Conservation (phyloP, 2,329 filamentous ascomycete genomes). For the Fusarium hostae region DNA sequence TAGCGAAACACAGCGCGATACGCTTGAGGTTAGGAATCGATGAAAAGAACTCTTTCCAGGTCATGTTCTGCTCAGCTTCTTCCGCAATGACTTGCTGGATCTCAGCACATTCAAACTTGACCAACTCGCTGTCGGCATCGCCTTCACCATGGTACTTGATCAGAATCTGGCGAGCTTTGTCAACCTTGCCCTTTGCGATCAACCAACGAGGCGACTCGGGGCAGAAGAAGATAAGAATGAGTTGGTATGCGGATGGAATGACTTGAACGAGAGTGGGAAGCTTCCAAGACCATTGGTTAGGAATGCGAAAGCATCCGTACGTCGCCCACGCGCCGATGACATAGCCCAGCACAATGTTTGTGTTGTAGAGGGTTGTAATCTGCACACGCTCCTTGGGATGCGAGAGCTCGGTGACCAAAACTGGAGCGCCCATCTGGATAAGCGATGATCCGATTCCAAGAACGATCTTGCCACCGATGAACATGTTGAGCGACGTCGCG, state of each 20-base stretch:
- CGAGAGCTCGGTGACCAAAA: conserved; percentile 56
- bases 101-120: conserved; percentile 60
- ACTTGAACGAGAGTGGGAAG: conserved; percentile 63
- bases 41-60: conserved; percentile 56
- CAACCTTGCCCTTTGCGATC: conserved; percentile 60
- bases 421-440: conserved; percentile 56
- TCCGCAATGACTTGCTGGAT: conserved; percentile 60
- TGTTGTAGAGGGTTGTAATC: conserved; percentile 40
- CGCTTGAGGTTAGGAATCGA: conserved; percentile 54
- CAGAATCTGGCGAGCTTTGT: conserved; percentile 62
- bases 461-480: conserved; percentile 53
- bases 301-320: conserved; percentile 39
- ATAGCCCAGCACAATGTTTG: conserved; percentile 35
- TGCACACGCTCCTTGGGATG: conserved; percentile 51
- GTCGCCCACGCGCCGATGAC: conserved; percentile 41
- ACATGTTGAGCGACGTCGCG: conserved; percentile 50
- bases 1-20: conserved; percentile 53
- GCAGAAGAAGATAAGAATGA: conserved; percentile 60
- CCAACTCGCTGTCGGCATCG: conserved; percentile 55
- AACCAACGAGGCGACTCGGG: conserved; percentile 71
- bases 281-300: conserved; percentile 35
- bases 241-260: conserved; percentile 55
- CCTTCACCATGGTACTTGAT: conserved; percentile 64
- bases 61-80: conserved; percentile 56
- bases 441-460: conserved; percentile 51